These are phyloP conservation scores for Podila epicladia DNA, from an alignment of 192 early-diverging fungal genomes.

Conservation along the genomic window DNA sequence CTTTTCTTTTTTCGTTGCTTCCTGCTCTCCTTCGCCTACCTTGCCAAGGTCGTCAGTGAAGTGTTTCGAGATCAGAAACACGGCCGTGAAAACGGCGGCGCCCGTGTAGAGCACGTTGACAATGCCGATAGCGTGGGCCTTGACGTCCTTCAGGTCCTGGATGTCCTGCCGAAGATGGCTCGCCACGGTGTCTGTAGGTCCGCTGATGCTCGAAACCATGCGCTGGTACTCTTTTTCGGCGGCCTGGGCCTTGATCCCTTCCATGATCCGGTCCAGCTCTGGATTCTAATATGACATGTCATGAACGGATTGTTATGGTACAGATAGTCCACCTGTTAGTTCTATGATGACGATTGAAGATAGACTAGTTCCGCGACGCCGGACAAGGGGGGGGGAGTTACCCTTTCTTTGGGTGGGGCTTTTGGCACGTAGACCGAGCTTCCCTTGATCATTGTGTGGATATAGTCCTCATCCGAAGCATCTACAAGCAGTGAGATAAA, in stretches of 20 bases:
- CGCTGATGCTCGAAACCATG: constrained; percentile 32
- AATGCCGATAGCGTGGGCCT: constrained; percentile 32
- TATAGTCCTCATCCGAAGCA: constrained; percentile 24
- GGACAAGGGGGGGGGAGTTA: not conserved
- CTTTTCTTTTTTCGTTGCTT: too few relatives aligned
- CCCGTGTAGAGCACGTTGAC: constrained; percentile 43
- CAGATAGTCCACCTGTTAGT: not conserved
- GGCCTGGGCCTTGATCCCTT: constrained; percentile 22
- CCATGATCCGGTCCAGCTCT: constrained; percentile 41
- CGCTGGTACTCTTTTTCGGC: constrained; percentile 41
- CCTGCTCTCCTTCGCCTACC: not conserved
- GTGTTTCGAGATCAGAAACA: constrained; percentile 44
- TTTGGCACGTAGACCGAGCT: constrained; percentile 41
- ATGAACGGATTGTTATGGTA: not conserved
- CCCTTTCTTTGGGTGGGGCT: constrained; percentile 29
- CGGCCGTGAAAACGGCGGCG: constrained; percentile 35
- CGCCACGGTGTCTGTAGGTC: constrained; percentile 1
- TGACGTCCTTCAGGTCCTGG: constrained; percentile 28
- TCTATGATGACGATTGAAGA: not conserved
- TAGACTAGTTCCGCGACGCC: not conserved
- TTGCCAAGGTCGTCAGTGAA: constrained; percentile 39
- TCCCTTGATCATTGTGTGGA: constrained; percentile 37
- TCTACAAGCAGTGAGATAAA: not conserved
- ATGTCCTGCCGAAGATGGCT: constrained; percentile 25
- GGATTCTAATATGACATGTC: constrained; percentile 22